Evolutionary conservation across 1,284 basidiomycete genomes (phyloP).

Genomic region (Exobasidium cylindrosporum): DNA sequence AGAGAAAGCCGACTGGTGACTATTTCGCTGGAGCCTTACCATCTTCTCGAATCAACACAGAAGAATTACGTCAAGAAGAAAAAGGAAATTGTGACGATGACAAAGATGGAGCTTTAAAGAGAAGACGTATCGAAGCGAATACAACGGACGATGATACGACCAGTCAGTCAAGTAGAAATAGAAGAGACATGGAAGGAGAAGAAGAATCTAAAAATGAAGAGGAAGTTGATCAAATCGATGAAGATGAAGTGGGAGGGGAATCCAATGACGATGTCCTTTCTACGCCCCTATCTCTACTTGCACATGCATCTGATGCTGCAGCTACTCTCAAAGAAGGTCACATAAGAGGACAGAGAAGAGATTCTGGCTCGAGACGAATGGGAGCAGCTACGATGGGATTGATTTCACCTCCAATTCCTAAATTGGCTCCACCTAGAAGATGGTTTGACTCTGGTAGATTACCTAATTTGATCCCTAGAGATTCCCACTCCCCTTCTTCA

Average conservation of each 20-base stretch:
- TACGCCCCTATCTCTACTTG: slow-evolving; percentile 40
- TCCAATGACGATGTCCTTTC: slow-evolving; percentile 41
- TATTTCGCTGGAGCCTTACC: slow-evolving; percentile 6
- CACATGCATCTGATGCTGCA: slow-evolving; percentile 31
- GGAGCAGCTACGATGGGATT: slow-evolving; percentile 41
- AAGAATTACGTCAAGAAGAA: not conserved
- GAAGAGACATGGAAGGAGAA: not conserved
- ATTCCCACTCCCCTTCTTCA: not conserved
- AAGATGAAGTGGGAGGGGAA: slow-evolving; percentile 38
- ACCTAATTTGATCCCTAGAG: slow-evolving; percentile 1
- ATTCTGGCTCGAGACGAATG: not conserved
- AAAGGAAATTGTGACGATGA: slow-evolving; percentile 5
- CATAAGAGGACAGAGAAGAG: not conserved
- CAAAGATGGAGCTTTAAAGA: slow-evolving; percentile 10
- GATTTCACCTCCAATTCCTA: slow-evolving; percentile 15
- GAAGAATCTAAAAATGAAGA: slow-evolving; percentile 22
- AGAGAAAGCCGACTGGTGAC: slow-evolving; percentile 5
- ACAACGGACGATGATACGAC: not conserved
- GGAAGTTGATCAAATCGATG: slow-evolving; percentile 34
- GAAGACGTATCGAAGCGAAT: not conserved
- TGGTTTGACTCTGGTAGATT: slow-evolving; percentile 9
- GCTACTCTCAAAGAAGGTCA: slow-evolving; percentile 3
- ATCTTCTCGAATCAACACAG: not conserved
- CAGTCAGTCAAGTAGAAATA: not conserved
- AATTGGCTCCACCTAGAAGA: not conserved